Conservation (phyloP, 2,329 filamentous ascomycete genomes). For the Phialemoniopsis sp. region DNA sequence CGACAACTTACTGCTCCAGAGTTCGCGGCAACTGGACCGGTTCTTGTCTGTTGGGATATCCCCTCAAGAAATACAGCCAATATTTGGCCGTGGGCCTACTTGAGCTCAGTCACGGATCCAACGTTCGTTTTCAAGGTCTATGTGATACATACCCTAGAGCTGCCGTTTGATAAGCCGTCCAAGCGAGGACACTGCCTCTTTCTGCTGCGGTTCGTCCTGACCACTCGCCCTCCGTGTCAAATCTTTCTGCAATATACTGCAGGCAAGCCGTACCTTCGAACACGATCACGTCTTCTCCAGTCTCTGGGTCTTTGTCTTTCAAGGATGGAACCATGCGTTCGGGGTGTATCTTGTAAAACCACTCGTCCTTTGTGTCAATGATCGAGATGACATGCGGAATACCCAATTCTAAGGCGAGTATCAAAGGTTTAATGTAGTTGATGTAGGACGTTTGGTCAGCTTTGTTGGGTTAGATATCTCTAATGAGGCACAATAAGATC, state of each 20-base stretch:
- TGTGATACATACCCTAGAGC: slow-evolving; percentile 20
- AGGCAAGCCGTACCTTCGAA: slow-evolving; percentile 32
- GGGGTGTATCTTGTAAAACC: slow-evolving; percentile 26
- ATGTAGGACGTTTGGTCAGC: slow-evolving; percentile 27
- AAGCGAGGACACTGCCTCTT: slow-evolving; percentile 21
- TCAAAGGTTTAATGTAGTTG: slow-evolving; percentile 33
- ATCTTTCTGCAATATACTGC: slow-evolving; percentile 26
- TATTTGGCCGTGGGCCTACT: slow-evolving; percentile 30
- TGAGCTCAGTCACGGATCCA: no score
- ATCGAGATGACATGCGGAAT: slow-evolving; percentile 23
- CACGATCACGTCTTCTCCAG: slow-evolving; percentile 19
- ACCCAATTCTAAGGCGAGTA: slow-evolving; percentile 26
- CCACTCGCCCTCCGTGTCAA: slow-evolving; percentile 27
- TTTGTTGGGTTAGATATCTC: no score
- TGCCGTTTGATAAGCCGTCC: slow-evolving; percentile 29
- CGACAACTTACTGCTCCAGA: neutral
- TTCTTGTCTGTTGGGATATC: slow-evolving; percentile 19
- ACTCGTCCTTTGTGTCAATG: slow-evolving; percentile 25
- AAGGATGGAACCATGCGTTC: slow-evolving; percentile 27
- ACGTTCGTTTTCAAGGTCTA: no score
- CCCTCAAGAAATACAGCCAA: slow-evolving; percentile 24
- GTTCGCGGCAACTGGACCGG: slow-evolving; percentile 11
- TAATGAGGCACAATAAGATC: no score
- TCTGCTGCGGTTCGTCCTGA: slow-evolving; percentile 20
- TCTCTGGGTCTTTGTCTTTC: slow-evolving; percentile 21